phyloP scores from a whole-genome alignment of 2,329 filamentous ascomycete genomes.

The Claviceps sp. region DNA sequence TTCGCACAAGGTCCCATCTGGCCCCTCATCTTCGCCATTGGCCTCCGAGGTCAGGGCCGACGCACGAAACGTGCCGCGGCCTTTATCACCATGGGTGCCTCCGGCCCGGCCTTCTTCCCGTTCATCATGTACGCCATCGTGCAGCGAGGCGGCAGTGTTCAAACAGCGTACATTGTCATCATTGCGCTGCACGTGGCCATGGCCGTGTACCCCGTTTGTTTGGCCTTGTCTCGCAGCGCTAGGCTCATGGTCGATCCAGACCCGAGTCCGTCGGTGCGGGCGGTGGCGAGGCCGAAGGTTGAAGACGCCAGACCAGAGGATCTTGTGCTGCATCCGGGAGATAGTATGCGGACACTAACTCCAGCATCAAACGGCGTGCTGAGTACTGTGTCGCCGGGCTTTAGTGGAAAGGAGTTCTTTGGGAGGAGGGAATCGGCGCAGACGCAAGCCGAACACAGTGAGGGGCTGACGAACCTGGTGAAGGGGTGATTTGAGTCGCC shows the following conservation, averaged over 20 bases:
- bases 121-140: constrained; percentile 60
- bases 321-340: constrained; percentile 7
- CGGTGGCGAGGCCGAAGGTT: constrained; percentile 8
- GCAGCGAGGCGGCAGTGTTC: constrained; percentile 43
- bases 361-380: constrained; percentile 12
- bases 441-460: constrained; percentile 16
- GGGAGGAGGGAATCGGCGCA: constrained; percentile 17
- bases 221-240: constrained; percentile 33
- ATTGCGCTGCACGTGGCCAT: constrained; percentile 35
- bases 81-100: constrained; percentile 63
- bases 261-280: constrained; percentile 12
- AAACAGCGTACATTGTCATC: constrained; percentile 51
- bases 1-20: constrained; percentile 77
- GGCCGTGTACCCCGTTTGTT: constrained; percentile 34
- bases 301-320: constrained; percentile 11
- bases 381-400: constrained; percentile 12
- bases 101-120: constrained; percentile 60
- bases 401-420: constrained; percentile 13
- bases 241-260: constrained; percentile 27
- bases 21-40: constrained; percentile 68
- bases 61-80: constrained; percentile 68
- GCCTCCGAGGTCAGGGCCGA: constrained; percentile 66
- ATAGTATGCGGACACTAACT: constrained; percentile 5
- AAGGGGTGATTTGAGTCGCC: too few species aligned
- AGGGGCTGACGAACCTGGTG: constrained; percentile 7